Evolutionary conservation across 257 asterid genomes (phyloP), one percentile per base, ranked within the genome.

Genomic region (Nicotiana attenuata): DNA sequence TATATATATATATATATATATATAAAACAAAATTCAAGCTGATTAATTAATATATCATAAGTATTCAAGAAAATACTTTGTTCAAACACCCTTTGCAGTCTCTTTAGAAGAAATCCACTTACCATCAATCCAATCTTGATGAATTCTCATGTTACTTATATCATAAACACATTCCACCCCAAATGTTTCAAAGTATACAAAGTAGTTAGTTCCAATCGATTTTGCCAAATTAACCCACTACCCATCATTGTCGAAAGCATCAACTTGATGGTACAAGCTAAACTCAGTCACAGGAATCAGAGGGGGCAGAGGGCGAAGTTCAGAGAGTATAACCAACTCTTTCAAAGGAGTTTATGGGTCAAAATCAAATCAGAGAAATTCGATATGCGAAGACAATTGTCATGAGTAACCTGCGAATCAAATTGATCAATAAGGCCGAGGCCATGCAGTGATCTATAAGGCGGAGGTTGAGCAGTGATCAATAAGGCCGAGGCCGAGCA

Each of bases 141-240:
- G 65, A 60, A 60, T 14, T 20, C 65, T 60, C 31, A 60, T 10
- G 5, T 60, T 15, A 9, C 14, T 20, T 20, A 9, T 28, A 60
- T 10, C 29, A 60, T 60, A 60, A 20, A 20, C 65, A 60, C 65
- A 60, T 60, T 60, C 65, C 1, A 60, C 65, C 24, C 4, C 29
- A 60, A 60, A 60, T 1, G 0, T 60, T 60, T 60, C 65, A 60
- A 60, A 20, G 10, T 20, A 60, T 1, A 60, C 65, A n/a, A 7
- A n/a, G 29, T 59, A 59, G 10, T 60, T 20, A 8, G 2, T 5
- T 4, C 45, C 52, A 41, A 65, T 63, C 38, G 5, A 89, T 65
- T 82, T 59, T 71, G 19, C 90, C 91, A 28, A 28, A 28, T 28
- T 28, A 45, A 71, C 83, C 91, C 91, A 89, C 91, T 90, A 89